A percentile compares a stretch with the other conserved stretches of the same genome.
These are phyloP conservation scores for Neckera pumila DNA, from an alignment of 225 moss, liverwort and hornwort genomes.

Conservation along the genomic window DNA sequence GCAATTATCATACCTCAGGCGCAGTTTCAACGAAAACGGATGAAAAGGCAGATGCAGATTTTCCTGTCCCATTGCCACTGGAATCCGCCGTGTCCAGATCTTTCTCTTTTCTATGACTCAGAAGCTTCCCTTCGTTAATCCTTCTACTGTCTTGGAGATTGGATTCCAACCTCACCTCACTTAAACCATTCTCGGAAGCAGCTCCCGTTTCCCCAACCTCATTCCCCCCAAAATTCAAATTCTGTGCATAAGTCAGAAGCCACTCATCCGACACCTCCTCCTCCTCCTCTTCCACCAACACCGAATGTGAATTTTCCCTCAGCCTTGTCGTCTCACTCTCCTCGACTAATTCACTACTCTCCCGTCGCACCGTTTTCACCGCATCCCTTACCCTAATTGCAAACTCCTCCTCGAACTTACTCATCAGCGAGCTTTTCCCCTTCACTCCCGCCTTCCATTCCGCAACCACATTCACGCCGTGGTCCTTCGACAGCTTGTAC, in stretches of 20 bases:
- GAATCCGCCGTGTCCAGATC: neutral
- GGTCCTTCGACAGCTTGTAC: conserved; percentile 8
- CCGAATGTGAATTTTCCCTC: conserved; percentile 21
- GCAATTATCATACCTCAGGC: neutral
- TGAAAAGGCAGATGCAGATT: neutral
- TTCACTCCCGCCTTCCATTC: conserved; percentile 33
- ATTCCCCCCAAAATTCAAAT: neutral
- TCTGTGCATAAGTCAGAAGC: conserved; percentile 16
- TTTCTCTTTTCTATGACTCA: neutral
- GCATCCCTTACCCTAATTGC: conserved; percentile 25
- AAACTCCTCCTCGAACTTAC: conserved; percentile 39
- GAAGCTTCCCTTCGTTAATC: neutral
- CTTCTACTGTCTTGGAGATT: neutral
- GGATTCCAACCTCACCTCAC: neutral
- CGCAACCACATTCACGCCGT: neutral
- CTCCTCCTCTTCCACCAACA: neutral
- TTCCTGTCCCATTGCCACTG: neutral
- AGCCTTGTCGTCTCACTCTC: neutral
- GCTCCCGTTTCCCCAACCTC: neutral
- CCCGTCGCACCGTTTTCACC: neutral
- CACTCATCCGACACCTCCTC: conserved; percentile 22
- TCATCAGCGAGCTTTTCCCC: conserved; percentile 14
- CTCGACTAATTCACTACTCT: neutral
- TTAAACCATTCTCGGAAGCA: neutral
- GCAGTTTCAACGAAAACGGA: neutral